phyloP scores from a whole-genome alignment of 2,329 filamentous ascomycete genomes.

The Thermomyces lanuginosus region DNA sequence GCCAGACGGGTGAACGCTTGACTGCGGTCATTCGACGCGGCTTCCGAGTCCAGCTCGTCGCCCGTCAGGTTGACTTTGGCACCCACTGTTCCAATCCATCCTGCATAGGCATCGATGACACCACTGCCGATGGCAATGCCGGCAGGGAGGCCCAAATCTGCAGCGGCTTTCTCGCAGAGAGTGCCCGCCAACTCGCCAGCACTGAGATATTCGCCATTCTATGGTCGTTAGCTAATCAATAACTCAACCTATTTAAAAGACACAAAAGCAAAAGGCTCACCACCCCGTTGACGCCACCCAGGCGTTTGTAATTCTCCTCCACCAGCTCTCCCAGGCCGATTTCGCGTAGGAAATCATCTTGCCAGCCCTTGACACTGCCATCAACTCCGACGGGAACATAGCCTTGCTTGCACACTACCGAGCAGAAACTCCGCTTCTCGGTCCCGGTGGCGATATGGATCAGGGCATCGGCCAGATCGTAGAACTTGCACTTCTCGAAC shows the following conservation, averaged over 20 bases:
- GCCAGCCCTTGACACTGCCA: constrained; percentile 94
- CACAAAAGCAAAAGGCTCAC: constrained; percentile 45
- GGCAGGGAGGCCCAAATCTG: constrained; percentile 65
- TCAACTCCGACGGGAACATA: constrained; percentile 95
- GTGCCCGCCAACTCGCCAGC: constrained; percentile 81
- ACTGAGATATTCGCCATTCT: constrained; percentile 86
- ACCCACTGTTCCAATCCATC: constrained; percentile 97
- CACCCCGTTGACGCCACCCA: constrained; percentile 89
- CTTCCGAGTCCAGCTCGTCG: constrained; percentile 49
- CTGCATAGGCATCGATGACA: constrained; percentile 95
- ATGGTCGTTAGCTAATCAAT: constrained; percentile 1
- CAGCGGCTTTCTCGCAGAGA: constrained; percentile 66
- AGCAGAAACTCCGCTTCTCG: constrained; percentile 87
- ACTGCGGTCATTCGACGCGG: constrained; percentile 66
- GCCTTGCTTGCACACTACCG: constrained; percentile 92
- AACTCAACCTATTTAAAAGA: constrained; percentile 5
- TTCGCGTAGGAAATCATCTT: constrained; percentile 75
- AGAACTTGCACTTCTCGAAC: constrained; percentile 90
- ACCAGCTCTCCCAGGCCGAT: constrained; percentile 77
- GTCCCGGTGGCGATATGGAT: constrained; percentile 88
- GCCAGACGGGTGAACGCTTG: constrained; percentile 88
- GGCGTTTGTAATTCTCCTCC: constrained; percentile 75
- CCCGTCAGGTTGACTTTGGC: constrained; percentile 68
- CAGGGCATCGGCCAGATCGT: constrained; percentile 80
- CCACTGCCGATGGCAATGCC: constrained; percentile 89